These are phyloP conservation scores for Cystobasidium ongulense DNA, from an alignment of 768 basidiomycete genomes.

Conservation along the genomic window DNA sequence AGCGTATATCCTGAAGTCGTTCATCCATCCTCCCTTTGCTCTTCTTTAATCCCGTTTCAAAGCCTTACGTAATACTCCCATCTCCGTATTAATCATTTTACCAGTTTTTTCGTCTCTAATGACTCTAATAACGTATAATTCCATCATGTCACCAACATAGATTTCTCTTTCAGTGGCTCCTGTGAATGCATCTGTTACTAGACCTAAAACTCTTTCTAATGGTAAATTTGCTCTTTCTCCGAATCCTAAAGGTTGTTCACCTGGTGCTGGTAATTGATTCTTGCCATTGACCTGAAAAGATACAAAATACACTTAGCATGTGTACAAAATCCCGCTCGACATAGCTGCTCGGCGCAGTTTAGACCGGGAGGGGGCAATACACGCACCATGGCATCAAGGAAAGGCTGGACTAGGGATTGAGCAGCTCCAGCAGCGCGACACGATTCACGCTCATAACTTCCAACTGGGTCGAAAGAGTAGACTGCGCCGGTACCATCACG, in stretches of 20 bases:
- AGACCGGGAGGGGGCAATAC: too few relatives aligned
- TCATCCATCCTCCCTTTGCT: too few relatives aligned
- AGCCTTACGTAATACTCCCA: conserved; percentile 18
- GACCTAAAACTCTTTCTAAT: conserved; percentile 64
- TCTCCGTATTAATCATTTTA: not conserved
- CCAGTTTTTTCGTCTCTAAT: conserved; percentile 12
- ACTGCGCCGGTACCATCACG: conserved; percentile 70
- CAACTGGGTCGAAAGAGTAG: conserved; percentile 99
- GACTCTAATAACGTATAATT: conserved; percentile 28
- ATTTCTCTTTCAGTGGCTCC: conserved; percentile 97
- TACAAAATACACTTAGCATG: conserved; percentile 40
- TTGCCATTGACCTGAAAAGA: conserved; percentile 81
- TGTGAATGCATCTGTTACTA: conserved; percentile 94
- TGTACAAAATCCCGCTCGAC: conserved; percentile 47
- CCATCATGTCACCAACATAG: conserved; percentile 33
- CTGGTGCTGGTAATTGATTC: conserved; percentile 74
- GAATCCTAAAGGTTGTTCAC: conserved; percentile 45
- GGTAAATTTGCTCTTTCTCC: conserved; percentile 65
- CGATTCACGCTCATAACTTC: conserved; percentile 92
- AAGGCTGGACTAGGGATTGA: conserved; percentile 88
- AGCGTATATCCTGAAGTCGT: too few relatives aligned
- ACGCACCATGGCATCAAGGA: conserved; percentile 88
- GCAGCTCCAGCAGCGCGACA: conserved; percentile 95
- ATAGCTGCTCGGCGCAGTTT: too few relatives aligned
- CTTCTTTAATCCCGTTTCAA: conserved; percentile 27